Conservation (phyloP, 768 basidiomycete species). For the Suillus paluster region DNA sequence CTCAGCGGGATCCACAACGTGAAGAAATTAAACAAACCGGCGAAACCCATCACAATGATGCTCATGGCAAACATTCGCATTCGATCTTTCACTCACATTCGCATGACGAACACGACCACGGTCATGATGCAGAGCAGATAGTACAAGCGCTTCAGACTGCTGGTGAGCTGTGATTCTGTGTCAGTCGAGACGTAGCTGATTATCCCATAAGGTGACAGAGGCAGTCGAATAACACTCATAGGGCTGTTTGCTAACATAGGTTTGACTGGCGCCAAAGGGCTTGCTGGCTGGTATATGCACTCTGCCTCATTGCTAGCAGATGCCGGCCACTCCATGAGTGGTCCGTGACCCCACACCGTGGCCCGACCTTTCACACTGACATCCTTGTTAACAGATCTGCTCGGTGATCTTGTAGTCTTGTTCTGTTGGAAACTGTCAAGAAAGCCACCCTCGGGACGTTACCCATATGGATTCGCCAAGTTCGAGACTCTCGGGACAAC, state of each 20-base stretch:
- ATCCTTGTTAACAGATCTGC: constrained; percentile 54
- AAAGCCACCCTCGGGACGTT: constrained; percentile 74
- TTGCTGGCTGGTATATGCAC: constrained; percentile 89
- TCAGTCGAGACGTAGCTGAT: not conserved
- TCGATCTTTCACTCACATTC: constrained; percentile 72
- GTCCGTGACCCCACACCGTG: constrained; percentile 45
- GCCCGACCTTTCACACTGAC: constrained; percentile 14
- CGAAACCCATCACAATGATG: constrained; percentile 44
- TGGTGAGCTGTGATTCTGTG: constrained; percentile 45
- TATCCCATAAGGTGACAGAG: constrained; percentile 66
- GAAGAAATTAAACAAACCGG: constrained; percentile 30
- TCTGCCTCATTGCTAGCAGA: constrained; percentile 92
- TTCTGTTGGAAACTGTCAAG: constrained; percentile 88
- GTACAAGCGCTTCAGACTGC: constrained; percentile 68
- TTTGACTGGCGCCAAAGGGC: constrained; percentile 82
- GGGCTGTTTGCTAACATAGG: constrained; percentile 84
- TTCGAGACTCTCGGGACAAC: constrained; percentile 97
- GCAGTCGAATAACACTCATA: constrained; percentile 82
- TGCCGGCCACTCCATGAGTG: constrained; percentile 89
- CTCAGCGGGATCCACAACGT: constrained; percentile 20
- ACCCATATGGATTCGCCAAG: constrained; percentile 91
- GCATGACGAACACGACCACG: constrained; percentile 60
- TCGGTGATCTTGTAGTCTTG: constrained; percentile 91
- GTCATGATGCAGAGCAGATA: constrained; percentile 67
- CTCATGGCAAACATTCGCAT: constrained; percentile 52